Conservation (phyloP, 2,329 filamentous ascomycete species). For the Dactylonectria estremocensis region DNA sequence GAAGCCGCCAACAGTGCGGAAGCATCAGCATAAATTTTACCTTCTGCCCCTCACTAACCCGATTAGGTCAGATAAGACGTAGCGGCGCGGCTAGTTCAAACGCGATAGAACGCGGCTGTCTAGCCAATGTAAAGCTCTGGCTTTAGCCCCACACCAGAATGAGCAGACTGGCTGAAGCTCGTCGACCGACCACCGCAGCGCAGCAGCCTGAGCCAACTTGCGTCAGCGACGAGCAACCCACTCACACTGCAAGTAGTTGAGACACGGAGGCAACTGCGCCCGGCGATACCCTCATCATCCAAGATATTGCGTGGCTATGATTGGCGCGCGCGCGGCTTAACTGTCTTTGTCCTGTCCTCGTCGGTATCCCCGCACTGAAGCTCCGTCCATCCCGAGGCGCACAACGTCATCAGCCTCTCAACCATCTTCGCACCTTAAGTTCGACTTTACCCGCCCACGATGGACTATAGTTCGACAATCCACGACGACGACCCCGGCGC, state of each 20-base stretch:
- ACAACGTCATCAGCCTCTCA: slow-evolving; percentile 43
- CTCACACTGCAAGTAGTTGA: slow-evolving; percentile 22
- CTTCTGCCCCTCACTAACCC: slow-evolving; percentile 60
- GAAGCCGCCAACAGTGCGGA: slow-evolving; percentile 24
- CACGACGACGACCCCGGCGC: slow-evolving; percentile 69
- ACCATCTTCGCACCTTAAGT: slow-evolving; percentile 37
- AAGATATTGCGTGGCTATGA: slow-evolving; percentile 27
- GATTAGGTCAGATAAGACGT: slow-evolving; percentile 48
- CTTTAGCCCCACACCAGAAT: background rate
- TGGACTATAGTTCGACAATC: slow-evolving; percentile 73
- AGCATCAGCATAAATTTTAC: slow-evolving; percentile 52
- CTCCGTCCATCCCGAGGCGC: slow-evolving; percentile 35
- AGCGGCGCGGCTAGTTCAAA: slow-evolving; percentile 34
- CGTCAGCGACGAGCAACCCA: slow-evolving; percentile 46
- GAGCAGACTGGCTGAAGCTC: slow-evolving; percentile 19
- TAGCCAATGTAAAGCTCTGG: slow-evolving; percentile 39
- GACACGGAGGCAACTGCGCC: slow-evolving; percentile 17
- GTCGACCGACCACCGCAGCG: slow-evolving; percentile 25
- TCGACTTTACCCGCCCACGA: slow-evolving; percentile 49
- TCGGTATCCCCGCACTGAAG: slow-evolving; percentile 33
- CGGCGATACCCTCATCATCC: slow-evolving; percentile 20
- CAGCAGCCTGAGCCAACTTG: slow-evolving; percentile 47
- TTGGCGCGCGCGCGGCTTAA: slow-evolving; percentile 25
- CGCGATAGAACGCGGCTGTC: slow-evolving; percentile 45
- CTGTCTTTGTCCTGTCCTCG: slow-evolving; percentile 25